Percentiles rank a stretch among this genome's conserved stretches.
These are phyloP conservation scores for Zelonia costaricensis DNA, from an alignment of 208 protist species.

Conservation along the genomic window DNA sequence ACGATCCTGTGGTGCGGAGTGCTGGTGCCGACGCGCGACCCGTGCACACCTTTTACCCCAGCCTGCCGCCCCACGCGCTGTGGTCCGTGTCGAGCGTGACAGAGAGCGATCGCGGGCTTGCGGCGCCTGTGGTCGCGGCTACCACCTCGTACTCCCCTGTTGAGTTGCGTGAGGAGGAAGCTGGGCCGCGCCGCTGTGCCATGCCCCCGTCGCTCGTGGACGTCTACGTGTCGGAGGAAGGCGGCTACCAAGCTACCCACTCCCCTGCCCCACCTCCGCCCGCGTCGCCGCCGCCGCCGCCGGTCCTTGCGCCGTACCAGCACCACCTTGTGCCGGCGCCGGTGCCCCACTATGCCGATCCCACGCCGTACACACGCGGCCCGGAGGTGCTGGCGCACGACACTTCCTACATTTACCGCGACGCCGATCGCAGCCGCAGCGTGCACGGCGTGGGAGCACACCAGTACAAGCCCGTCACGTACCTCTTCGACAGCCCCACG, in stretches of 20 bases:
- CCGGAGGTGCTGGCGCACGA: not conserved
- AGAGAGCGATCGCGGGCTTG: not conserved
- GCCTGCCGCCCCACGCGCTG: slow-evolving; percentile 5
- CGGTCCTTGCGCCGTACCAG: not conserved
- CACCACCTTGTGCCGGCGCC: not conserved
- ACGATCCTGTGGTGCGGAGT: not conserved
- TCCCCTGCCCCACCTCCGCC: not conserved
- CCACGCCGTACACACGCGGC: not conserved
- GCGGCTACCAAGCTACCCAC: not conserved
- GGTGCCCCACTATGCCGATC: not conserved
- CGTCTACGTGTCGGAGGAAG: slow-evolving; percentile 17
- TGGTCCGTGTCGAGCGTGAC: not conserved
- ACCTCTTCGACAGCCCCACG: slow-evolving; percentile 31
- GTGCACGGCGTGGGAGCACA: slow-evolving; percentile 8
- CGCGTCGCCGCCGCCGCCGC: not conserved
- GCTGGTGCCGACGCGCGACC: not conserved
- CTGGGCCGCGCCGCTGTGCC: not conserved
- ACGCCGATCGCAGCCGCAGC: not conserved
- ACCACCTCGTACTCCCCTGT: slow-evolving; percentile 1
- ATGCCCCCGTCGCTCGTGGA: slow-evolving; percentile 10
- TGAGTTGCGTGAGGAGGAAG: not conserved
- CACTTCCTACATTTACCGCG: not conserved
- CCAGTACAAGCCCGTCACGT: slow-evolving; percentile 29
- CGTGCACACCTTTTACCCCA: slow-evolving; percentile 15
- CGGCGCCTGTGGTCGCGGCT: not conserved